phyloP scores from a whole-genome alignment of 768 basidiomycete species.

The Rhodotorula paludigena region DNA sequence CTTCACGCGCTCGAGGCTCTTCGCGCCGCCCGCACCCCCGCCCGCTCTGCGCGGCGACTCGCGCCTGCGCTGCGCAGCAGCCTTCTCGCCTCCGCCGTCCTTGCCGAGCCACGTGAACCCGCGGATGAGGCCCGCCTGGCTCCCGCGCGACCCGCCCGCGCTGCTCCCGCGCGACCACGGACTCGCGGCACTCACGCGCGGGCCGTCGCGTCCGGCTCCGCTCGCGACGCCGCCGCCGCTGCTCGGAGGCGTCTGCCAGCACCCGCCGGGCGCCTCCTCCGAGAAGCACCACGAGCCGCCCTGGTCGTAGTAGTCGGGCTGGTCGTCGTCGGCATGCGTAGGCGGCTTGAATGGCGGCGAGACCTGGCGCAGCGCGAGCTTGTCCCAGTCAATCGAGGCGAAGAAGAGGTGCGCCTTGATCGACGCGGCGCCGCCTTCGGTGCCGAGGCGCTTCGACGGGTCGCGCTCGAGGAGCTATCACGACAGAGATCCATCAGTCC shows the following conservation, averaged over 20 bases:
- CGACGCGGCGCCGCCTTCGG: constrained; percentile 75
- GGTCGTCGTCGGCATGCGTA: constrained; percentile 95
- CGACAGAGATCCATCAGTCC: neutral
- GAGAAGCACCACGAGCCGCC: constrained; percentile 22
- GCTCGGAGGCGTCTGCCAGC: neutral
- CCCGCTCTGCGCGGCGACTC: neutral
- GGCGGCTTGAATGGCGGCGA: constrained; percentile 95
- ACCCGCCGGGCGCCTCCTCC: neutral
- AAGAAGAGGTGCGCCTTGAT: constrained; percentile 95
- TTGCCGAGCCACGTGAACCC: neutral
- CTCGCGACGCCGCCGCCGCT: too few species aligned
- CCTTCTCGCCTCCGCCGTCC: neutral
- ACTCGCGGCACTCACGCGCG: neutral
- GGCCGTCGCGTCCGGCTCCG: too few species aligned
- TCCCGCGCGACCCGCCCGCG: neutral
- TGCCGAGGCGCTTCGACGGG: constrained; percentile 86
- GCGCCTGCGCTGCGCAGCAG: neutral
- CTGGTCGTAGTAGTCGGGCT: constrained; percentile 62
- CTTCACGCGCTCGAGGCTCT: neutral
- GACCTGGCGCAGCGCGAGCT: constrained; percentile 75
- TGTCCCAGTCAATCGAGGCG: constrained; percentile 80
- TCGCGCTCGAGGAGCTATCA: constrained; percentile 79
- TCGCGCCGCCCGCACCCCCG: neutral
- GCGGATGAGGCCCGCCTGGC: neutral
- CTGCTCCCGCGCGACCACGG: neutral